Percentiles rank a stretch among this genome's conserved stretches.
Evolutionary conservation across 2,329 filamentous ascomycete genomes (phyloP).

Genomic region (Exophiala aquamarina): DNA sequence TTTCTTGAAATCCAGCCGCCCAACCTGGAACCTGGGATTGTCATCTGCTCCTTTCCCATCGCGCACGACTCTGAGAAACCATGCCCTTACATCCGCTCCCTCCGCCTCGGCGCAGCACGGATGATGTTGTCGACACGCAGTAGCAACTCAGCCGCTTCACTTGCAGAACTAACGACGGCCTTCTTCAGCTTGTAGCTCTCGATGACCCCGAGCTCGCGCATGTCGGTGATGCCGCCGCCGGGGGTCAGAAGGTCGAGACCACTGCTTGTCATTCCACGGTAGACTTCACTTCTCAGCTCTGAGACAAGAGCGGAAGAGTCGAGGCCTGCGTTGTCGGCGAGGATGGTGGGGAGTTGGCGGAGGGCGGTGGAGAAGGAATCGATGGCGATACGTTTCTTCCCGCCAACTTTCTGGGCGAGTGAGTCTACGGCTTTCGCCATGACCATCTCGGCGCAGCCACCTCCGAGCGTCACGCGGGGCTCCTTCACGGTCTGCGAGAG

Average conservation of each 20-base stretch:
- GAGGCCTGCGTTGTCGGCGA: conserved; percentile 95
- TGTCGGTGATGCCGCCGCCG: conserved; percentile 89
- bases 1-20: too few relatives aligned
- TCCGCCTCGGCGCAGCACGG: conserved; percentile 79
- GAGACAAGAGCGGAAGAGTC: conserved; percentile 94
- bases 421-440: conserved; percentile 98
- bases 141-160: conserved; percentile 92
- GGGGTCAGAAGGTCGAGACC: conserved; percentile 86
- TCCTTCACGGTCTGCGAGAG: conserved; percentile 95
- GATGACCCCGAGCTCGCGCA: conserved; percentile 91
- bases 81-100: conserved; percentile 66
- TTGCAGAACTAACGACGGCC: conserved; percentile 94
- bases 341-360: conserved; percentile 89
- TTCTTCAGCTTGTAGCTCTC: conserved; percentile 99
- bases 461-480: conserved; percentile 88
- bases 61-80: neutral
- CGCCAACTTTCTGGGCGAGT: conserved; percentile 87
- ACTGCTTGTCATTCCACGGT: conserved; percentile 89
- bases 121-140: conserved; percentile 98
- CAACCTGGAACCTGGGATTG: too few relatives aligned
- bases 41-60: too few relatives aligned
- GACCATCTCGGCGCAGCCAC: conserved; percentile 96
- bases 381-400: conserved; percentile 94
- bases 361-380: conserved; percentile 85
- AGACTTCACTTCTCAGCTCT: conserved; percentile 87